A percentile compares a stretch with the other conserved stretches of the same genome.
These are phyloP conservation scores for Rugonectria rugulosa DNA, from an alignment of 2,329 filamentous ascomycete species.

Conservation along the genomic window DNA sequence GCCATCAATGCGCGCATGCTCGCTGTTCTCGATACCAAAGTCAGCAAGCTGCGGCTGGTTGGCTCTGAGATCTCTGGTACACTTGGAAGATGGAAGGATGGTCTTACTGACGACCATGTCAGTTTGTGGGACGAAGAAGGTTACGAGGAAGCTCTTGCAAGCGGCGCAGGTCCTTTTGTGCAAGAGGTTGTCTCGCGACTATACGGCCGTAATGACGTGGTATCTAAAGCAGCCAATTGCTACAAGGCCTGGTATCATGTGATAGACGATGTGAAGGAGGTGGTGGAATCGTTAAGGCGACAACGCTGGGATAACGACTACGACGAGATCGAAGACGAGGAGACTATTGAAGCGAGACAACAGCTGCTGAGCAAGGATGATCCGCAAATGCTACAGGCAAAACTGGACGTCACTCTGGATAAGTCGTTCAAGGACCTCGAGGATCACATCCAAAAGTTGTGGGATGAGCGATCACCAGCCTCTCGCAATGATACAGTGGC, in stretches of 20 bases:
- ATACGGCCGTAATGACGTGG: slow-evolving; percentile 74
- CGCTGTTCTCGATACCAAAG: slow-evolving; percentile 68
- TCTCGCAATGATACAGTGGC: slow-evolving; percentile 60
- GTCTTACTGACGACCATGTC: slow-evolving; percentile 56
- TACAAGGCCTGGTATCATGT: slow-evolving; percentile 79
- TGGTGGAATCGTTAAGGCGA: slow-evolving; percentile 70
- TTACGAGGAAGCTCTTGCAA: slow-evolving; percentile 69
- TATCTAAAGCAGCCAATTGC: slow-evolving; percentile 66
- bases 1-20: slow-evolving; percentile 74
- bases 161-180: slow-evolving; percentile 73
- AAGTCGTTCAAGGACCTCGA: slow-evolving; percentile 67
- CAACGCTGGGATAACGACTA: slow-evolving; percentile 80
- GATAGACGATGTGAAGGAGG: slow-evolving; percentile 70
- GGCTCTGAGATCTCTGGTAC: slow-evolving; percentile 69
- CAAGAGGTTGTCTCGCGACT: slow-evolving; percentile 72
- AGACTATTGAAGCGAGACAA: slow-evolving; percentile 72
- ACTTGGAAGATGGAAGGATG: slow-evolving; percentile 66
- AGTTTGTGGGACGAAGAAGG: slow-evolving; percentile 73
- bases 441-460: slow-evolving; percentile 59
- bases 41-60: slow-evolving; percentile 69
- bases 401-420: slow-evolving; percentile 63
- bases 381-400: slow-evolving; percentile 67
- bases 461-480: slow-evolving; percentile 54
- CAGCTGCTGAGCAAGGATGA: slow-evolving; percentile 76
- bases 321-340: slow-evolving; percentile 77